phyloP scores from a whole-genome alignment of 495 filamentous ascomycete species.

The Tetracladium setigerum region DNA sequence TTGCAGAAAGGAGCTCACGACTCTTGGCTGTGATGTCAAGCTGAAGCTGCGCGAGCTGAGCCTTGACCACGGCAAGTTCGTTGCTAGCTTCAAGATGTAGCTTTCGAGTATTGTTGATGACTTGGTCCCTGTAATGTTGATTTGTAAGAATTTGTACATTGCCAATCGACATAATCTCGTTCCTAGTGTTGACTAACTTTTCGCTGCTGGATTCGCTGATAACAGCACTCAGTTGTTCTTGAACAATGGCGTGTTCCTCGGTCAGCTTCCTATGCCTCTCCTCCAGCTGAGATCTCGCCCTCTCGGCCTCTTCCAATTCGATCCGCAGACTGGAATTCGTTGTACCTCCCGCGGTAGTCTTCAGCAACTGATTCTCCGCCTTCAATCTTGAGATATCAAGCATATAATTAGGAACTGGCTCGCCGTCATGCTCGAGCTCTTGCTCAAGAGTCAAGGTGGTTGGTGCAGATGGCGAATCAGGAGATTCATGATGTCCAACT shows the following conservation, averaged over 20 bases:
- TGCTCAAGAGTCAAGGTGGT: constrained; percentile 28
- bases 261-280: constrained; percentile 37
- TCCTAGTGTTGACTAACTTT: constrained; percentile 36
- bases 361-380: constrained; percentile 44
- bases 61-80: constrained; percentile 23
- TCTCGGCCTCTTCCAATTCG: constrained; percentile 37
- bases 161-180: constrained; percentile 21
- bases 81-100: constrained; percentile 24
- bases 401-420: constrained; percentile 21
- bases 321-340: constrained; percentile 40
- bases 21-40: constrained; percentile 34
- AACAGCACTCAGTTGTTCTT: constrained; percentile 42
- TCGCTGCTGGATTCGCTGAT: constrained; percentile 36
- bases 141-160: constrained; percentile 29
- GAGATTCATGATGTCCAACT: constrained; percentile 16
- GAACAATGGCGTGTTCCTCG: constrained; percentile 40
- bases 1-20: constrained; percentile 34
- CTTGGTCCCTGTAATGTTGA: constrained; percentile 31
- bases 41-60: constrained; percentile 35
- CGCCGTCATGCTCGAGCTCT: constrained; percentile 26
- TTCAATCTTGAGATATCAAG: constrained; percentile 42
- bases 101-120: constrained; percentile 30
- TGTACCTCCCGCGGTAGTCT: constrained; percentile 37
- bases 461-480: constrained; percentile 17
- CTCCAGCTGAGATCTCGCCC: constrained; percentile 32